These are phyloP conservation scores for Astrothelium subdiscretum DNA, from an alignment of 495 filamentous ascomycete genomes.

Conservation along the genomic window DNA sequence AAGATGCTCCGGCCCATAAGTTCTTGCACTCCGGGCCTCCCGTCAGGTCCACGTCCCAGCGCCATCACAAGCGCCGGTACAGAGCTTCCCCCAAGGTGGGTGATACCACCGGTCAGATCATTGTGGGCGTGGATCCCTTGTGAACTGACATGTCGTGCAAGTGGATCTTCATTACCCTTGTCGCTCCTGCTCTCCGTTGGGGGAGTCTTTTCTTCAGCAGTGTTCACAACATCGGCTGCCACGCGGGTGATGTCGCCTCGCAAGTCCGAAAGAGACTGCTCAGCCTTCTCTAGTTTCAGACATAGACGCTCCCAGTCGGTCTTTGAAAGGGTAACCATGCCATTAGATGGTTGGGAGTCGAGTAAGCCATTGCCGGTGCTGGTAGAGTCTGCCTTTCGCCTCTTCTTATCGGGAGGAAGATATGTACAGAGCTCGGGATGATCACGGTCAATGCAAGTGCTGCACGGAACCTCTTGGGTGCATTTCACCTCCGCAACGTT, in stretches of 20 bases:
- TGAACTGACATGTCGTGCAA: constrained; percentile 8
- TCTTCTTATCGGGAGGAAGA: constrained; percentile 28
- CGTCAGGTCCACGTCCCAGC: constrained; percentile 49
- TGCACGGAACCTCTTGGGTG: constrained; percentile 11
- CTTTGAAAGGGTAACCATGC: constrained; percentile 22
- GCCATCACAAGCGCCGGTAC: constrained; percentile 53
- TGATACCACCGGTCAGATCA: constrained; percentile 38
- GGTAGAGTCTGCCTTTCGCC: constrained; percentile 7
- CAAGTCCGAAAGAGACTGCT: constrained; percentile 25
- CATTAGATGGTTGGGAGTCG: constrained; percentile 1
- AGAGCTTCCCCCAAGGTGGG: constrained; percentile 48
- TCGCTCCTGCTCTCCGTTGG: constrained; percentile 8
- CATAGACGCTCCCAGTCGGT: constrained; percentile 29
- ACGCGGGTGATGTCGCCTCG: constrained; percentile 20
- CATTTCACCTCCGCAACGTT: constrained; percentile 12
- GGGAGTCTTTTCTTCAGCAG: constrained; percentile 12
- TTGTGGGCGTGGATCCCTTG: constrained; percentile 43
- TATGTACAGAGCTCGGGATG: constrained; percentile 33
- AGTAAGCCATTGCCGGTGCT: constrained; percentile 3
- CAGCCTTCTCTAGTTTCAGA: constrained; percentile 27
- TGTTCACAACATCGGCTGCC: constrained; percentile 13
- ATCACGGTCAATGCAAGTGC: constrained; percentile 23
- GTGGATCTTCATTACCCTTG: not conserved
- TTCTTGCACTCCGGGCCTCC: constrained; percentile 25
- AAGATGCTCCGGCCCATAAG: constrained; percentile 66